Percentiles rank a stretch among this genome's conserved stretches.
Evolutionary conservation across 1,139 yeast genomes (phyloP).

Genomic region (Scheffersomyces illinoinensis): DNA sequence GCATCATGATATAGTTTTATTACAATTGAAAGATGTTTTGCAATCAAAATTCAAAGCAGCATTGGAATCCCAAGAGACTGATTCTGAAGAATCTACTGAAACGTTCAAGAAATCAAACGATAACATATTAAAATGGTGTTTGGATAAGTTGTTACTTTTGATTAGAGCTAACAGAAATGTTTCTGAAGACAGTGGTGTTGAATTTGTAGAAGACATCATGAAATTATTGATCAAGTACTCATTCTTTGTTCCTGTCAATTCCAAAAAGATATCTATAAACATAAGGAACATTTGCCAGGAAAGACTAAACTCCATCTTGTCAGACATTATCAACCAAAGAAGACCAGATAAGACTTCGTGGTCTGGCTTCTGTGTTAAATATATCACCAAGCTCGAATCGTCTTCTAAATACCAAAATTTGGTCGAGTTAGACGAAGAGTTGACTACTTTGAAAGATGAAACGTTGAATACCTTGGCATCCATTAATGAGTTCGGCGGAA

Average conservation of each 20-base stretch:
- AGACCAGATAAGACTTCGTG: constrained; percentile 54
- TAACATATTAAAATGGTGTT: constrained; percentile 60
- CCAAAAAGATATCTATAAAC: constrained; percentile 25
- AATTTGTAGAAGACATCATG: constrained; percentile 52
- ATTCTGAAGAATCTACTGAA: constrained; percentile 15
- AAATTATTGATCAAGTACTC: constrained; percentile 54
- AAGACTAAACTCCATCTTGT: constrained; percentile 62
- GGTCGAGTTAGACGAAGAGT: constrained; percentile 55
- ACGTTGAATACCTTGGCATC: constrained; percentile 51
- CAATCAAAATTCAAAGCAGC: constrained; percentile 22
- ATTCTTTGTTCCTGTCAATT: constrained; percentile 43
- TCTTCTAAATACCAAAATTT: constrained; percentile 28
- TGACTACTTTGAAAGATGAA: constrained; percentile 48
- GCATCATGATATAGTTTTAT: constrained; percentile 11
- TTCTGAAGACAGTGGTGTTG: constrained; percentile 16
- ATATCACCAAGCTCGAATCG: constrained; percentile 27
- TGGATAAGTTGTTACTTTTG: constrained; percentile 65
- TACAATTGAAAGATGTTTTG: constrained; percentile 24
- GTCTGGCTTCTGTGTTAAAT: constrained; percentile 50
- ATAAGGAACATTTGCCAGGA: constrained; percentile 52
- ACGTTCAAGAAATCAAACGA: constrained; percentile 32
- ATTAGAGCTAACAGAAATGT: constrained; percentile 49
- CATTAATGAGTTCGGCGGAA: constrained; percentile 32
- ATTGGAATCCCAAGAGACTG: constrained; percentile 14
- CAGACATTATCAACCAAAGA: constrained; percentile 53